Evolutionary conservation across 495 filamentous ascomycete species (phyloP), one percentile per base, ranked within the genome.

Genomic region (Staphylotrichum longicolle): DNA sequence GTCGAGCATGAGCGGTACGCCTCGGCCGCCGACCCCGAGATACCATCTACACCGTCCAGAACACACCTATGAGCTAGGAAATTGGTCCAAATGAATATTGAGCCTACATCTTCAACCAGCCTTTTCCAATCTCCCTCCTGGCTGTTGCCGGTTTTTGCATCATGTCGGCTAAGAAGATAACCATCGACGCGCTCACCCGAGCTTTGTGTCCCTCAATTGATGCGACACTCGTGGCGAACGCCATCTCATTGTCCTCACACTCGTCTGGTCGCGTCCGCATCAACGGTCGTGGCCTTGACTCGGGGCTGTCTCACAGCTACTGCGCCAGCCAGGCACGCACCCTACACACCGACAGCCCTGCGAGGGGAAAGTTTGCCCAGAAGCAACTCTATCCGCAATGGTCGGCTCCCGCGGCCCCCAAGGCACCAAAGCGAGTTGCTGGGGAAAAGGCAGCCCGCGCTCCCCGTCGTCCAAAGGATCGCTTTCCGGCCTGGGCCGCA

Each of bases 121-220:
- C 20, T 27, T 27, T 27, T 27, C 20, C 20, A 1, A 27, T 27
- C 20, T 27, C 20, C 20, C 20, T 27, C 20, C 20, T 27, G 20
- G 20, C 20, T 27, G 20, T 27, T 27, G 0, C 20, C 20, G 20
- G 20, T 1, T 27, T 27, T 27, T 27, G 20, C 20, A 27, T 39
- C 37, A 64, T 67, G 67, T 56, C 61, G 48, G 47, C 68, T 83
- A 83, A 68, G 64, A 71, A 77, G 61, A 66, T 84, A 39, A 69
- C 80, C 37, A 62, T 86, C 45, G 85, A 88, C 70, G 86, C 83
- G 57, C 77, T 89, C 48, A 88, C 85, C 86, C 82, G 83, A 66
- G 86, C 81, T 72, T 75, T 90, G 34, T 87, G 86, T 72, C 87
- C 85, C 41, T 84, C 81, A 51, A 78, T 86, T 58, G 77, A 79